Evolutionary conservation across 768 basidiomycete species (phyloP), one percentile per base, ranked within the genome.

Genomic region (Leccinum sublutescens): DNA sequence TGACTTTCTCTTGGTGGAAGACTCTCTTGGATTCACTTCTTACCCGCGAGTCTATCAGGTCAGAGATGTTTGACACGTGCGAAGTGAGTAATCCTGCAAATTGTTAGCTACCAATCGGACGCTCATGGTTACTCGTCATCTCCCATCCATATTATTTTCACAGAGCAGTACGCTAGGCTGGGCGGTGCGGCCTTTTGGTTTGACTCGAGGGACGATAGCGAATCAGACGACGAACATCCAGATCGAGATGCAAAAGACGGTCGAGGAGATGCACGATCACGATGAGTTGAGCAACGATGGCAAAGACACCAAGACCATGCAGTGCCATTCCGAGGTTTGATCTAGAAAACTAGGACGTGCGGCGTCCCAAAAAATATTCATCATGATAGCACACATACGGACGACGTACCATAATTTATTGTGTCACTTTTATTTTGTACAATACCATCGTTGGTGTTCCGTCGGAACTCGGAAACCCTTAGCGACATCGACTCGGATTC

Each of bases 21-120:
- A 64, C 63, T 2, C 55, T 61, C 2, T 11, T 61, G 57, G 60
- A 61, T 33, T 55, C 49, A 10, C 62, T 60, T 9, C 62, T 62
- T 23, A 51, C 52, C 10, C 62, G 62, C 4, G 52, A 60, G 8
- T 15, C 38, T 14, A 49, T 49, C 48, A 47, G 21, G 45, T 19
- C 45, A 47, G 40, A 43, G n/a, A 43, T 43, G 40, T 43, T 43
- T 1, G 40, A 43, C 40, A 43, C 40, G 4, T 5, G 9, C 40
- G 10, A 48, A 48, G 47, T 25, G 1, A 48, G 47, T 21, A 15
- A 48, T 48, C 14, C 12, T 48, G 21, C 47, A 12, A 25, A 2
- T 15, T 2, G 14, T 48, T 15, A 25, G 14, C 47, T 43, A 8
- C 14, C 3, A 14, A 5, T 48, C 47, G 47, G 19, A 48, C 11